phyloP scores from a whole-genome alignment of 306 rosid genomes.

The Biancaea sappan region DNA sequence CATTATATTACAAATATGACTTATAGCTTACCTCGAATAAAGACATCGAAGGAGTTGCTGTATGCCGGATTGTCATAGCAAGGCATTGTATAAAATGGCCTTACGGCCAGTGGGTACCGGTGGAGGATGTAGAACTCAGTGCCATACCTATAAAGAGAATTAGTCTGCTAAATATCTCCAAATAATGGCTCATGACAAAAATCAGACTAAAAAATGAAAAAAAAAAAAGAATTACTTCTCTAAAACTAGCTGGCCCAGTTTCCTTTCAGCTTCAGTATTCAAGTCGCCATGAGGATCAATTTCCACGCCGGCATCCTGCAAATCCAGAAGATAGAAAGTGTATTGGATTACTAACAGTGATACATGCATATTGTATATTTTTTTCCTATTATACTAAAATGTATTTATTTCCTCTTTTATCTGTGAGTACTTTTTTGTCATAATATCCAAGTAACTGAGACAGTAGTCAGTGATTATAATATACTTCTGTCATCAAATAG shows the following conservation, averaged over 20 bases:
- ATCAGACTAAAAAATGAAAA: not conserved
- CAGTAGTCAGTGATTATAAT: not conserved
- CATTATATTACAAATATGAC: not conserved
- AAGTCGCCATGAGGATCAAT: constrained; percentile 91
- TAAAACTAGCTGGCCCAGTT: constrained; percentile 75
- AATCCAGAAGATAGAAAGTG: constrained; percentile 12
- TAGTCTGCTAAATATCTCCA: not conserved
- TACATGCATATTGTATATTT: constrained; percentile 15
- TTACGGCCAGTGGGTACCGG: constrained; percentile 81
- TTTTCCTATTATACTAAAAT: no score
- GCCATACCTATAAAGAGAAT: constrained; percentile 59
- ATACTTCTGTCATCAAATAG: not conserved
- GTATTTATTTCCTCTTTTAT: not conserved
- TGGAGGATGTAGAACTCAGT: constrained; percentile 93
- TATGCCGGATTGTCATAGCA: constrained; percentile 74
- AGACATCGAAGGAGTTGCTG: constrained; percentile 94
- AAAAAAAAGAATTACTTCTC: constrained; percentile 63
- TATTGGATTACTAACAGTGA: not conserved
- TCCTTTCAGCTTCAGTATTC: constrained; percentile 87
- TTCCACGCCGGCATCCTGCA: constrained; percentile 82
- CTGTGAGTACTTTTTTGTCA: not conserved
- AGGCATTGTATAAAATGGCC: constrained; percentile 99
- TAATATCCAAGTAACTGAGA: not conserved
- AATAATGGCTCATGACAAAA: constrained; percentile 4
- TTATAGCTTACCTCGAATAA: constrained; percentile 73